A percentile compares a stretch with the other conserved stretches of the same genome.
phyloP scores from a whole-genome alignment of 2,329 filamentous ascomycete species.

The Blastomyces parvus region DNA sequence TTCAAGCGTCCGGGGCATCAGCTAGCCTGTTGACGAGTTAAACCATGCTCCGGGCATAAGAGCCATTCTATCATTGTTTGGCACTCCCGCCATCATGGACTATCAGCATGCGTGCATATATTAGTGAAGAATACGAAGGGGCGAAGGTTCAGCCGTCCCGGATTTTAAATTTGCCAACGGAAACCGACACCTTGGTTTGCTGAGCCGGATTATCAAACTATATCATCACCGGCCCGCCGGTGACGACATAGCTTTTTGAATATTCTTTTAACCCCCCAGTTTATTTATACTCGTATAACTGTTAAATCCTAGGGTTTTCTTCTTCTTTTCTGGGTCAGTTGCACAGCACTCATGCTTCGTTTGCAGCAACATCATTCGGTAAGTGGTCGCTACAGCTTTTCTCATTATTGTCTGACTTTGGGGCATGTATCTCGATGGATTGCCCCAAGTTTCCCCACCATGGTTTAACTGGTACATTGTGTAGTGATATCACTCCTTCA shows the following conservation, averaged over 20 bases:
- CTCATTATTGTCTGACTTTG: background rate
- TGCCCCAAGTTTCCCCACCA: background rate
- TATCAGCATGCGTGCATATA: background rate
- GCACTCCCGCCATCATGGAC: background rate
- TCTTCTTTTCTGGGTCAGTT: background rate
- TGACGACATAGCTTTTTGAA: slow-evolving; percentile 5
- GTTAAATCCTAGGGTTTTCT: background rate
- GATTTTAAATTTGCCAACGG: slow-evolving; percentile 1
- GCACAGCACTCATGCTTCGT: background rate
- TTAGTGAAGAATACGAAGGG: background rate
- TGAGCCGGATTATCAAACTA: background rate
- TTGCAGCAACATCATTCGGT: background rate
- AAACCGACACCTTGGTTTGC: slow-evolving; percentile 1
- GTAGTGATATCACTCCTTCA: background rate
- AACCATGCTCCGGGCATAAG: background rate
- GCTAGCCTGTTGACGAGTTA: background rate
- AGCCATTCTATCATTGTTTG: background rate
- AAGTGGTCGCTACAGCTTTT: background rate
- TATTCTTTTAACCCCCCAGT: background rate
- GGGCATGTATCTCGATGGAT: background rate
- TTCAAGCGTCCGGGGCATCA: background rate
- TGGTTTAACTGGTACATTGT: background rate
- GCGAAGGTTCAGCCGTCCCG: background rate
- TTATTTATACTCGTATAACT: background rate
- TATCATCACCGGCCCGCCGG: background rate